phyloP scores from a whole-genome alignment of 257 asterid genomes.

The Lantana camara region DNA sequence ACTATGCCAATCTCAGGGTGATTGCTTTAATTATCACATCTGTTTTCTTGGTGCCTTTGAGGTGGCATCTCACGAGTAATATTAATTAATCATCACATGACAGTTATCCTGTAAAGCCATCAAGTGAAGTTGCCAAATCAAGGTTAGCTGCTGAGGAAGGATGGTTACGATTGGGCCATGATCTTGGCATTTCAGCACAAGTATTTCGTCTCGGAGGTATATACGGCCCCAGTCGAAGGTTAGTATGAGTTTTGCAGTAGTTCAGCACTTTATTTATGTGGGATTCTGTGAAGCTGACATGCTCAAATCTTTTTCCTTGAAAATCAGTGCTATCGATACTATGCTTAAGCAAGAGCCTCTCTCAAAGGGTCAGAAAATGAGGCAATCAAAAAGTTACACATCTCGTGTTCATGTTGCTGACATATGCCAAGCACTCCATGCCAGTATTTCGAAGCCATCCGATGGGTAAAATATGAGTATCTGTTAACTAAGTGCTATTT shows the following conservation, averaged over 20 bases:
- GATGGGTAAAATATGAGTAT: constrained; percentile 43
- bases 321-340: constrained; percentile 83
- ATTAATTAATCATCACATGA: constrained; percentile 17
- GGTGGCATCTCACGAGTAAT: constrained; percentile 31
- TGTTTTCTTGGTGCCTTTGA: constrained; percentile 22
- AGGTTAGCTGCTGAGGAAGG: constrained; percentile 81
- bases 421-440: constrained; percentile 80
- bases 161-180: constrained; percentile 67
- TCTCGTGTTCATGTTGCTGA: constrained; percentile 90
- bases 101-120: constrained; percentile 65
- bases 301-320: neutral
- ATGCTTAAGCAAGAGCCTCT: constrained; percentile 62
- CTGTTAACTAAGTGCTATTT: no score
- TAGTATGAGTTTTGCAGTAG: constrained; percentile 10
- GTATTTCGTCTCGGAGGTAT: constrained; percentile 92
- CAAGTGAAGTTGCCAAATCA: constrained; percentile 48
- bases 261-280: neutral
- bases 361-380: constrained; percentile 57
- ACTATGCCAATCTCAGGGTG: no score
- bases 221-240: constrained; percentile 99
- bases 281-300: neutral
- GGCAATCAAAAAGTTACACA: constrained; percentile 61
- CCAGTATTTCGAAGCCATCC: constrained; percentile 64
- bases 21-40: no score
- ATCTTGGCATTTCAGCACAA: constrained; percentile 57